A percentile compares a stretch with the other conserved stretches of the same genome.
Conservation (phyloP, 352 stramenopile genomes). For the Phytophthora brassicae region DNA sequence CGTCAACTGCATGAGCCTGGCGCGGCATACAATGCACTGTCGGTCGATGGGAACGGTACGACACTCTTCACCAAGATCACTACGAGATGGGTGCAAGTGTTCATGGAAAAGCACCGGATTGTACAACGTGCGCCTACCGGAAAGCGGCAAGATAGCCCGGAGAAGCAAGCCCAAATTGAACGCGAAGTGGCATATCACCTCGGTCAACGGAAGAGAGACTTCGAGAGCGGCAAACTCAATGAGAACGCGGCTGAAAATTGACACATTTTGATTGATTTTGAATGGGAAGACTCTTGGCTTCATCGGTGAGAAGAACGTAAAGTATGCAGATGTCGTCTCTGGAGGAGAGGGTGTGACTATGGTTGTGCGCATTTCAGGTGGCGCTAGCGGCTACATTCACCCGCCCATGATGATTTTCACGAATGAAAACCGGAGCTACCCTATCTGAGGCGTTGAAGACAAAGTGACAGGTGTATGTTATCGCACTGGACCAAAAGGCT, state of each 20-base stretch:
- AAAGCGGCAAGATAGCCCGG: not conserved
- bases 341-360: slow-evolving; percentile 7
- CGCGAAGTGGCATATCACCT: slow-evolving; percentile 12
- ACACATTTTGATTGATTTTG: too few relatives aligned
- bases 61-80: not conserved
- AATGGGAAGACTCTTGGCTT: too few relatives aligned
- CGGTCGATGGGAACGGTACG: not conserved
- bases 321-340: too few relatives aligned
- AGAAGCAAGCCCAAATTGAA: slow-evolving; percentile 16
- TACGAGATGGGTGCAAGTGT: not conserved
- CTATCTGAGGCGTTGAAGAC: slow-evolving; percentile 8
- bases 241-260: too few relatives aligned
- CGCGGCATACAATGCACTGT: not conserved
- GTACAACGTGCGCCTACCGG: slow-evolving; percentile 2
- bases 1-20: too few relatives aligned
- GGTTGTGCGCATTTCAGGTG: slow-evolving; percentile 1
- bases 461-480: not conserved
- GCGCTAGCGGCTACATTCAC: not conserved
- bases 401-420: slow-evolving; percentile 14
- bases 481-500: slow-evolving; percentile 1
- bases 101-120: slow-evolving; percentile 15
- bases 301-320: too few relatives aligned
- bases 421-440: not conserved
- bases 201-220: not conserved
- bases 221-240: too few relatives aligned